A percentile compares a stretch with the other conserved stretches of the same genome.
Evolutionary conservation across 192 early-diverging fungal species (phyloP).

Genomic region (Helicostylum pulchrum): DNA sequence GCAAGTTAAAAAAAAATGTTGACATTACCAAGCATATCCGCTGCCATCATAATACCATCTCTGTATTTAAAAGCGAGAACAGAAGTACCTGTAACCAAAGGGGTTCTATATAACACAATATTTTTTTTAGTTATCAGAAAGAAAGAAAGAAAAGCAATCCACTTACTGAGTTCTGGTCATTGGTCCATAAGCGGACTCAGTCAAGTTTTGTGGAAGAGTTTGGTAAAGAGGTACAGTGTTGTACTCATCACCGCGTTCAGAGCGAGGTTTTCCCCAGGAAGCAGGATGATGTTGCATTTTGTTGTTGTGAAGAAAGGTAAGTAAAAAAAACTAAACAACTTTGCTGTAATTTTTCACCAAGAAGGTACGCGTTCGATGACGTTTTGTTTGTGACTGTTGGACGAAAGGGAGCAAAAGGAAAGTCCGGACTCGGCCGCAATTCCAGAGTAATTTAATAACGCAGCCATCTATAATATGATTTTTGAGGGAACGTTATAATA

Average conservation of each 20-base stretch:
- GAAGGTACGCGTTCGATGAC: neutral
- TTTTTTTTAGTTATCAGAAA: neutral
- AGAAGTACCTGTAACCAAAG: constrained; percentile 91
- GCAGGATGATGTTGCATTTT: constrained; percentile 74
- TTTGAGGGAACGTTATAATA: too few species aligned
- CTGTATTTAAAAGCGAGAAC: constrained; percentile 94
- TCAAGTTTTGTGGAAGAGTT: constrained; percentile 47
- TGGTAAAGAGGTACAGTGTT: constrained; percentile 52
- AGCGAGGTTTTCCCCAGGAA: constrained; percentile 74
- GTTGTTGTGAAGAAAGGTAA: neutral
- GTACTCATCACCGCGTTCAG: constrained; percentile 51
- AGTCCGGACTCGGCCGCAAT: too few species aligned
- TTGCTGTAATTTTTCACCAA: neutral
- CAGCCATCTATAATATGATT: too few species aligned
- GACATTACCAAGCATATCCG: constrained; percentile 78
- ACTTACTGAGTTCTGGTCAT: constrained; percentile 59
- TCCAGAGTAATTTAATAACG: too few species aligned
- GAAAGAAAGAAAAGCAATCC: constrained; percentile 11
- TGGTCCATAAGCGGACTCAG: constrained; percentile 44
- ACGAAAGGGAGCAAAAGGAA: too few species aligned
- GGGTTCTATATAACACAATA: constrained; percentile 46
- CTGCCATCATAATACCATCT: constrained; percentile 95
- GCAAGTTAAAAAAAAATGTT: neutral
- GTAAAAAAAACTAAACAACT: neutral
- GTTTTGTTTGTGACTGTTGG: too few species aligned